A percentile compares a stretch with the other conserved stretches of the same genome.
These are phyloP conservation scores for Leccinum griseonigrum DNA, from an alignment of 1,284 basidiomycete genomes.

Conservation along the genomic window DNA sequence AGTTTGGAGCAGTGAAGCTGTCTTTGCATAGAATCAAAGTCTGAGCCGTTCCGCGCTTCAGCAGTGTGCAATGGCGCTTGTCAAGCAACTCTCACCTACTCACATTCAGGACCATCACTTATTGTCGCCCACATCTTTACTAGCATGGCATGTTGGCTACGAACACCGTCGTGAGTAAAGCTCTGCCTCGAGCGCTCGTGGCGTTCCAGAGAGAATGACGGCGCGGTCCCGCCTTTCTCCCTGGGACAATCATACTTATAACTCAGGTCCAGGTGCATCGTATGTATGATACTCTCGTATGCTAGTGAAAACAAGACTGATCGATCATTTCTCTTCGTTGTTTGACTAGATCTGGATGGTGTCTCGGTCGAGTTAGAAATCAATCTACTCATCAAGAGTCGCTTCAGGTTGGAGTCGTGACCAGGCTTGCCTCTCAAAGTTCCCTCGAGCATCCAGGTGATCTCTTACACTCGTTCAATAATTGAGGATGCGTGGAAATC, in stretches of 20 bases:
- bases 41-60: not conserved
- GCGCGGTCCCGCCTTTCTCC: not conserved
- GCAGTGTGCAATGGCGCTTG: not conserved
- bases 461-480: constrained; percentile 12
- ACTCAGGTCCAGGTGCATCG: not conserved
- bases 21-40: not conserved
- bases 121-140: too few species aligned
- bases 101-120: too few species aligned
- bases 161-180: not conserved
- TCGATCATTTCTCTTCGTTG: not conserved
- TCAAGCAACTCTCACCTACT: too few species aligned
- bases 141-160: not conserved
- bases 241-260: not conserved
- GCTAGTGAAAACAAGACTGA: not conserved
- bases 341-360: constrained; percentile 3
- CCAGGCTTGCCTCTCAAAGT: constrained; percentile 1
- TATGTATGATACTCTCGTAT: not conserved
- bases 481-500: constrained; percentile 19
- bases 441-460: constrained; percentile 16
- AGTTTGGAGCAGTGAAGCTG: not conserved
- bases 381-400: constrained; percentile 6
- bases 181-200: not conserved
- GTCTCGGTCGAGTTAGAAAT: constrained; percentile 23
- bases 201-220: constrained; percentile 9
- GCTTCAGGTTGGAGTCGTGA: not conserved